Evolutionary conservation across 2,329 filamentous ascomycete genomes (phyloP), one percentile per base, ranked within the genome.

Genomic region (Chaetomium sp.): DNA sequence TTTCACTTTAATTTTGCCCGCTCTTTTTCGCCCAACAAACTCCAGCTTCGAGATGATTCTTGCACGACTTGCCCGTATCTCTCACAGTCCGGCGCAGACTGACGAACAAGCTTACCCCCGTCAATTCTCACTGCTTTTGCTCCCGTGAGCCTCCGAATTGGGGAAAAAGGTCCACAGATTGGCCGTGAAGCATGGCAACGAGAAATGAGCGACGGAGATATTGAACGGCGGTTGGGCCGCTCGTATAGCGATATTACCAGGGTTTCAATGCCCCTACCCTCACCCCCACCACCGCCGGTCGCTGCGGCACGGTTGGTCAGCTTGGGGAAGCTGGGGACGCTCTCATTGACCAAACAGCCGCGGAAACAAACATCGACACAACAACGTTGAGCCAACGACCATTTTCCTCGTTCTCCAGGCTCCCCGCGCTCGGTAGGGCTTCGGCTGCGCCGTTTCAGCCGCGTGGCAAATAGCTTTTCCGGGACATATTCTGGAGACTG

Each of bases 241-340:
- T 61, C 59, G 59, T 61, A 61, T 59, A 59, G 47, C 53, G 38
- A 34, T 36, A 37, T 50, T n/a, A 47, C 33, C 43, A 40, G 40
- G 53, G 27, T 37, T 50, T 19, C 46, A 7, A 14, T 10, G 49
- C 48, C 54, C 43, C 54, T 49, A 35, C 38, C 41, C 19, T 34
- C 27, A 40, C 9, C 42, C 19, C 42, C n/a, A 7, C 12, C 6
- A 37, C 47, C 35, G 46, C 14, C 34, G 14, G 32, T 33, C 27
- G 36, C 37, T 9, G 37, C 12, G 48, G 41, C 32, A 14, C 12
- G 12, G 36, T 42, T 42, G 32, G 38, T 49, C 45, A 43, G 45
- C 52, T 43, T 42, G 45, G 45, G 4, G 44, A 41, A 53, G 19
- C 42, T 34, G 12, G 19, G 41, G 27, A 12, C 34, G 35, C 42